Percentiles rank a stretch among this genome's conserved stretches.
These are phyloP conservation scores for Calophaca sinica DNA, from an alignment of 306 rosid species.

Conservation along the genomic window DNA sequence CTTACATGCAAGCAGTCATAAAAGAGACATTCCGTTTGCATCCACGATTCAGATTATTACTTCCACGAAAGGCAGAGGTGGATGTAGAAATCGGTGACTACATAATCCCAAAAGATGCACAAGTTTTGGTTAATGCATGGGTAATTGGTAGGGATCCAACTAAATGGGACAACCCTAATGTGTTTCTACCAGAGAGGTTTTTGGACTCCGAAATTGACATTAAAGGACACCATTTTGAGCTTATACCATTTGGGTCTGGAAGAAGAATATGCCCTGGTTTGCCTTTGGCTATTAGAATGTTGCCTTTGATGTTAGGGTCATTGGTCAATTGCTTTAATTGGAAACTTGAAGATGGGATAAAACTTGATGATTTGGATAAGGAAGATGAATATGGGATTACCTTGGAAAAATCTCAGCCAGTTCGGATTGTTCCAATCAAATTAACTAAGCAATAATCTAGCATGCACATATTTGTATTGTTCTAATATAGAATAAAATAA, in stretches of 20 bases:
- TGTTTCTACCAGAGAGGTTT: slow-evolving; percentile 66
- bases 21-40: slow-evolving; percentile 66
- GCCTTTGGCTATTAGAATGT: slow-evolving; percentile 59
- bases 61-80: slow-evolving; percentile 58
- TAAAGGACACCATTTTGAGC: slow-evolving; percentile 58
- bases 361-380: slow-evolving; percentile 51
- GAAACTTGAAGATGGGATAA: slow-evolving; percentile 60
- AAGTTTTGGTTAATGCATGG: slow-evolving; percentile 59
- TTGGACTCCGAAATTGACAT: slow-evolving; percentile 51
- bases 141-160: slow-evolving; percentile 45
- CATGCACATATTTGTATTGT: no score
- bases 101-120: slow-evolving; percentile 59
- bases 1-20: slow-evolving; percentile 60
- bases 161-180: slow-evolving; percentile 49
- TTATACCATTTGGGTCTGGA: slow-evolving; percentile 62
- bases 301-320: slow-evolving; percentile 61
- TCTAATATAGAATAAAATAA: no score
- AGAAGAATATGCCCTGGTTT: slow-evolving; percentile 56
- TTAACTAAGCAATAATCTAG: neutral
- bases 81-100: slow-evolving; percentile 54
- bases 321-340: slow-evolving; percentile 63
- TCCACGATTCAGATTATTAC: slow-evolving; percentile 52
- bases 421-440: slow-evolving; percentile 52
- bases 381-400: slow-evolving; percentile 62
- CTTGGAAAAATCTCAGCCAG: slow-evolving; percentile 50